phyloP scores from a whole-genome alignment of 2,329 filamentous ascomycete species.

The Seiridium cupressi region DNA sequence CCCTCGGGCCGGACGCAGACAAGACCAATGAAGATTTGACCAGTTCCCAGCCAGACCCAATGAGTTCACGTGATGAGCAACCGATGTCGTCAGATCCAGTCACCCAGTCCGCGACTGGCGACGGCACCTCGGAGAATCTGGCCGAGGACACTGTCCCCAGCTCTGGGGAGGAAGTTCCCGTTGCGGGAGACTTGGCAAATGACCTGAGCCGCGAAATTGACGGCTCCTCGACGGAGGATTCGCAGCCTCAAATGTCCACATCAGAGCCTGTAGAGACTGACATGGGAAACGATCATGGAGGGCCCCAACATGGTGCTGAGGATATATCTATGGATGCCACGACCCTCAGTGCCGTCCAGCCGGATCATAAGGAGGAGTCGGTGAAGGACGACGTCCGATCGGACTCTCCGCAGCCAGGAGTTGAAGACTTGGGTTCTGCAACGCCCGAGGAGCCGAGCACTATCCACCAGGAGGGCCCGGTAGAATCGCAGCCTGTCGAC shows the following conservation, averaged over 20 bases:
- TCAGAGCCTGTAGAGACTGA: not conserved
- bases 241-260: not conserved
- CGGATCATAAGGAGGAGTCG: no score
- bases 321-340: no score
- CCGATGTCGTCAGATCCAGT: not conserved
- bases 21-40: not conserved
- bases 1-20: not conserved
- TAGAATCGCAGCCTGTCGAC: not conserved
- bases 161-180: not conserved
- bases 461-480: not conserved
- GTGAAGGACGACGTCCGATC: no score
- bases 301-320: not conserved
- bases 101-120: not conserved
- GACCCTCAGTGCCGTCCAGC: no score
- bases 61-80: not conserved
- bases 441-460: no score
- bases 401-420: not conserved
- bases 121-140: not conserved
- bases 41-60: not conserved
- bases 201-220: not conserved
- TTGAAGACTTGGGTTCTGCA: no score
- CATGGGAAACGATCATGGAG: not conserved
- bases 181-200: not conserved
- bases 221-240: no score
- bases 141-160: not conserved